Evolutionary conservation across 2,329 filamentous ascomycete genomes (phyloP).

Genomic region (Sclerotinia subarctica): DNA sequence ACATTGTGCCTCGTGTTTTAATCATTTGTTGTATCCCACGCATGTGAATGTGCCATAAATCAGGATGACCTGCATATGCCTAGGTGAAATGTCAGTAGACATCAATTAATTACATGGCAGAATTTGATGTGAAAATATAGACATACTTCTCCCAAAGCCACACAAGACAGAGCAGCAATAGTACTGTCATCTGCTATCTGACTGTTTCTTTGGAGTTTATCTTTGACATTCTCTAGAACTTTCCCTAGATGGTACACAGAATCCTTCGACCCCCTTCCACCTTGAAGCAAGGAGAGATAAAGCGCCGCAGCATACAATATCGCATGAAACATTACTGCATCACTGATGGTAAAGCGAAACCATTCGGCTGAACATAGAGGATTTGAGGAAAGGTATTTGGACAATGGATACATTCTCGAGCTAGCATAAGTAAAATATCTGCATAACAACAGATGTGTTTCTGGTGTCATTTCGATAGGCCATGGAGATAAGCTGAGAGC

Average conservation of each 20-base stretch:
- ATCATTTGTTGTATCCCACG: slow-evolving; percentile 30
- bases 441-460: slow-evolving; percentile 24
- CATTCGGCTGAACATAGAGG: slow-evolving; percentile 26
- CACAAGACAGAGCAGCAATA: slow-evolving; percentile 26
- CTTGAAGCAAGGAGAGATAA: slow-evolving; percentile 25
- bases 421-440: slow-evolving; percentile 25
- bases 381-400: slow-evolving; percentile 23
- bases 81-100: slow-evolving; percentile 2
- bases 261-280: slow-evolving; percentile 25
- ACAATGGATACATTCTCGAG: slow-evolving; percentile 24
- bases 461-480: slow-evolving; percentile 24
- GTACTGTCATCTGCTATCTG: background rate
- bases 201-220: slow-evolving; percentile 15
- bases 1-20: slow-evolving; percentile 11
- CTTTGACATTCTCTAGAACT: slow-evolving; percentile 26
- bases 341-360: slow-evolving; percentile 29
- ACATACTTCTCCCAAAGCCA: slow-evolving; percentile 29
- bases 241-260: slow-evolving; percentile 24
- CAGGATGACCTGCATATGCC: slow-evolving; percentile 27
- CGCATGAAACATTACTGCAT: slow-evolving; percentile 30
- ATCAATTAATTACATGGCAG: background rate
- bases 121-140: background rate
- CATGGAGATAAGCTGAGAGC: slow-evolving; percentile 22
- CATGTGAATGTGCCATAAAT: slow-evolving; percentile 31
- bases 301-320: slow-evolving; percentile 30